Evolutionary conservation across 441 rosid species (phyloP).

Genomic region (Brassica hybrid): DNA sequence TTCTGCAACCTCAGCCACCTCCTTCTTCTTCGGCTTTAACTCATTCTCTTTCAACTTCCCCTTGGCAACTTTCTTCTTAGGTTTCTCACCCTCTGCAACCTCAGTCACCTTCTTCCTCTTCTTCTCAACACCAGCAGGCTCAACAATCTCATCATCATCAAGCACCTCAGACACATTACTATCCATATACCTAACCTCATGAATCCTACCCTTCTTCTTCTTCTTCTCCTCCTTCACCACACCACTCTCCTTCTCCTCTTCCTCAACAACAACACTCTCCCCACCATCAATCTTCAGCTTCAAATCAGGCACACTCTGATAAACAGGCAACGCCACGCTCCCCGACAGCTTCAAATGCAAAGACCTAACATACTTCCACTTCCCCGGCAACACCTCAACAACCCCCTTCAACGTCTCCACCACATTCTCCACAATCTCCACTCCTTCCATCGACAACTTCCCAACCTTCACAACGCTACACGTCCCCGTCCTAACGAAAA

Average conservation of each 20-base stretch:
- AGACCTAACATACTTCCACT: conserved; percentile 85
- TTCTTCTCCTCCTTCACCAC: conserved; percentile 22
- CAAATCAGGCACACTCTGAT: conserved; percentile 81
- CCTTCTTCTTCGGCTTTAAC: conserved; percentile 25
- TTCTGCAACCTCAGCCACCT: too few relatives aligned
- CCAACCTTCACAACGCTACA: conserved; percentile 83
- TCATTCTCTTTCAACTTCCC: conserved; percentile 27
- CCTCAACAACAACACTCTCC: conserved; percentile 35
- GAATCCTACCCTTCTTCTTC: conserved; percentile 75
- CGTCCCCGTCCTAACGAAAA: conserved; percentile 81
- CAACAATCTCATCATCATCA: conserved; percentile 49
- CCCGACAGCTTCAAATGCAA: conserved; percentile 80
- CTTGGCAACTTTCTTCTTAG: conserved; percentile 23
- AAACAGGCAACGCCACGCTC: conserved; percentile 86
- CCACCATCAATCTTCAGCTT: conserved; percentile 65
- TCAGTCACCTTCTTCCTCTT: conserved; percentile 38
- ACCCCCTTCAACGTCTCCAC: conserved; percentile 67
- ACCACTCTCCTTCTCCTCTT: conserved; percentile 31
- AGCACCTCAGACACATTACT: conserved; percentile 47
- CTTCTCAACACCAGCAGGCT: conserved; percentile 39
- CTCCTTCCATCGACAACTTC: conserved; percentile 60
- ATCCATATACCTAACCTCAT: conserved; percentile 87
- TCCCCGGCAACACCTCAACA: conserved; percentile 68
- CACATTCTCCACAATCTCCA: conserved; percentile 67
- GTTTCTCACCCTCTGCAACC: conserved; percentile 34